Conservation (phyloP, 257 asterid genomes). For the Ilex aquifolium region DNA sequence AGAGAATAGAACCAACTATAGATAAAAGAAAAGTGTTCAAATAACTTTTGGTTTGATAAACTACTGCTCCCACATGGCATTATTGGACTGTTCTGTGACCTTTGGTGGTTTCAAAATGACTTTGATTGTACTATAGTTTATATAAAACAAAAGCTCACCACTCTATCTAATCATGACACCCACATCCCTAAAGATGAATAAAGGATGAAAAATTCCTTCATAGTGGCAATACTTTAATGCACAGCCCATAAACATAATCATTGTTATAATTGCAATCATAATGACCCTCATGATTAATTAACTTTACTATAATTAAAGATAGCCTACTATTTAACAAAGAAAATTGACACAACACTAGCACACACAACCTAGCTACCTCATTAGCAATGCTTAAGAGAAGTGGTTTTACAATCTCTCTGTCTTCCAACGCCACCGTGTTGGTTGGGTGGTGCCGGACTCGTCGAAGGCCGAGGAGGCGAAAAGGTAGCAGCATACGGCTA, state of each 20-base stretch:
- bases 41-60: too few species aligned
- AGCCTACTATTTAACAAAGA: slow-evolving; percentile 9
- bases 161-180: slow-evolving; percentile 37
- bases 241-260: slow-evolving; percentile 22
- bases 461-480: slow-evolving; percentile 34
- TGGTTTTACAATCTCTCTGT: slow-evolving; percentile 23
- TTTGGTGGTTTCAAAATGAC: too few species aligned
- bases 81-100: too few species aligned
- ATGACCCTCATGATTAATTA: slow-evolving; percentile 29
- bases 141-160: slow-evolving; percentile 12
- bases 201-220: slow-evolving; percentile 17
- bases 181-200: slow-evolving; percentile 35
- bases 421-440: slow-evolving; percentile 39
- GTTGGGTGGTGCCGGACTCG: slow-evolving; percentile 38
- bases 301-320: slow-evolving; percentile 14
- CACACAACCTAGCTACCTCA: too few species aligned
- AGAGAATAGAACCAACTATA: too few species aligned
- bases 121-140: neutral
- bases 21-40: too few species aligned
- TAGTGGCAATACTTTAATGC: slow-evolving; percentile 22
- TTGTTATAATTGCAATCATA: slow-evolving; percentile 26
- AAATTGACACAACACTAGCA: too few species aligned
- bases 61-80: too few species aligned
- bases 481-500: slow-evolving; percentile 35
- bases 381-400: slow-evolving; percentile 32